These are phyloP conservation scores for Penicillium antarcticum DNA, from an alignment of 495 filamentous ascomycete species.

Conservation along the genomic window DNA sequence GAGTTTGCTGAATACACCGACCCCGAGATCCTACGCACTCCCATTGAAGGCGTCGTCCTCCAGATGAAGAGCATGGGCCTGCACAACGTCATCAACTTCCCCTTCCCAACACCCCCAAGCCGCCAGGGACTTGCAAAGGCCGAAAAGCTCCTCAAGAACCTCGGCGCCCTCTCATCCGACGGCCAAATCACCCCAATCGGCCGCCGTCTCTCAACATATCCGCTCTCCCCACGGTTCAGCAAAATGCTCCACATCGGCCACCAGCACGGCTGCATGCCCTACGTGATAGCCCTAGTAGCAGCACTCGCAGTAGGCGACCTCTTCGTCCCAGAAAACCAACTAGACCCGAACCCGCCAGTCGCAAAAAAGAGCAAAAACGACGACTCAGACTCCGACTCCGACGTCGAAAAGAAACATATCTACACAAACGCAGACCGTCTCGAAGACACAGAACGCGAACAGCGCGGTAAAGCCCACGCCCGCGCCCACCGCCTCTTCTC, in stretches of 20 bases:
- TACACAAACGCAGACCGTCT: constrained; percentile 65
- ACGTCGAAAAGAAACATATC: constrained; percentile 27
- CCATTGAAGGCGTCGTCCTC: constrained; percentile 87
- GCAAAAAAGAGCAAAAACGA: constrained; percentile 27
- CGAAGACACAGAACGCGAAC: constrained; percentile 63
- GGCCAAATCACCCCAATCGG: constrained; percentile 79
- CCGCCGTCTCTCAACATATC: constrained; percentile 78
- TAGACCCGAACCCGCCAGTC: constrained; percentile 44
- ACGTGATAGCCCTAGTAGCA: constrained; percentile 85
- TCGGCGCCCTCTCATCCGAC: constrained; percentile 61
- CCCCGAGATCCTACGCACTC: constrained; percentile 88
- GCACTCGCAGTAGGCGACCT: constrained; percentile 84
- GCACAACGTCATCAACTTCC: constrained; percentile 88
- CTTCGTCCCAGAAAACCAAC: constrained; percentile 81
- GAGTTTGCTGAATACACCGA: constrained; percentile 84
- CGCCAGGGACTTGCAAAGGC: constrained; percentile 76
- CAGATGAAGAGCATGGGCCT: constrained; percentile 96
- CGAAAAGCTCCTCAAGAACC: constrained; percentile 76
- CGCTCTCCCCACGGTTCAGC: constrained; percentile 83
- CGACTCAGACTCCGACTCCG: constrained; percentile 24
- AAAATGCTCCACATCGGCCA: constrained; percentile 88
- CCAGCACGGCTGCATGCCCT: constrained; percentile 76
- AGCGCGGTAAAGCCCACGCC: constrained; percentile 67
- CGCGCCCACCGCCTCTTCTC: constrained; percentile 74
- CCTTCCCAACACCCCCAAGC: constrained; percentile 93